Percentiles rank a stretch among this genome's conserved stretches.
Evolutionary conservation across 2,329 filamentous ascomycete species (phyloP).

Genomic region (Apiospora phragmitis): DNA sequence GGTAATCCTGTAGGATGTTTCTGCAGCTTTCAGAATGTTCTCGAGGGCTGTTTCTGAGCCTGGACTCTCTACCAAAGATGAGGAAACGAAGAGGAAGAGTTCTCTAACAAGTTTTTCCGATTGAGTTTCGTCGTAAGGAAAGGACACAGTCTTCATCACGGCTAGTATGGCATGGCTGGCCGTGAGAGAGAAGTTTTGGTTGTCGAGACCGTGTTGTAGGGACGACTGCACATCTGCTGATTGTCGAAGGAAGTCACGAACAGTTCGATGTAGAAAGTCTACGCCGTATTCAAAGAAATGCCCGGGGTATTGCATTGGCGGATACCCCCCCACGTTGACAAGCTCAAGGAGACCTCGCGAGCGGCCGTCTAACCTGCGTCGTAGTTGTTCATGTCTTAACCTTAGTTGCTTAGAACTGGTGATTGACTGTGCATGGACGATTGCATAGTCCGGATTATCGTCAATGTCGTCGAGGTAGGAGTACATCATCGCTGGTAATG

Average conservation of each 20-base stretch:
- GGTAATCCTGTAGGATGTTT: background rate
- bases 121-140: background rate
- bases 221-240: background rate
- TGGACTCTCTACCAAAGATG: background rate
- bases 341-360: background rate
- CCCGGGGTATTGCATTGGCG: background rate
- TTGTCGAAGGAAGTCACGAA: background rate
- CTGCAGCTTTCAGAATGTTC: background rate
- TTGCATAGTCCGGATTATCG: background rate
- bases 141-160: background rate
- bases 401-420: background rate
- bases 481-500: background rate
- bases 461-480: background rate
- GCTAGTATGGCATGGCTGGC: background rate
- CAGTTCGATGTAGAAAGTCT: background rate
- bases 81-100: background rate
- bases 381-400: background rate
- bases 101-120: fast-evolving
- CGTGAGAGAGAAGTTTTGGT: background rate
- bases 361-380: background rate
- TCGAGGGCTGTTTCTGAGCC: background rate
- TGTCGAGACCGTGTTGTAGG: background rate
- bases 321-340: background rate
- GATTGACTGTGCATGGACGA: background rate
- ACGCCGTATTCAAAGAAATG: background rate